Percentiles rank a stretch among this genome's conserved stretches.
These are phyloP conservation scores for Drechslerella coelobrocha DNA, from an alignment of 2,329 filamentous ascomycete species.

Conservation along the genomic window DNA sequence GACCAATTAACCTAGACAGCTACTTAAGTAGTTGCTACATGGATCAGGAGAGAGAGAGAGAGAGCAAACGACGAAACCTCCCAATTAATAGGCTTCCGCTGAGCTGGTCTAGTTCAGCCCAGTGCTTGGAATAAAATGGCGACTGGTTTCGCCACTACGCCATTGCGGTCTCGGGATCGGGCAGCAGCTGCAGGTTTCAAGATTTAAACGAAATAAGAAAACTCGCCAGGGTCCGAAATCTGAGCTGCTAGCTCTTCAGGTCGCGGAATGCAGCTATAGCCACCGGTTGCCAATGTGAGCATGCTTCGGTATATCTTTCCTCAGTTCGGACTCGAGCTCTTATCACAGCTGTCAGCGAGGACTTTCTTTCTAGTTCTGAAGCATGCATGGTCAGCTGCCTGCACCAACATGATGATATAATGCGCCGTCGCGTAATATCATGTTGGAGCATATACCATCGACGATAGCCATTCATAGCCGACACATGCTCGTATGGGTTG, in stretches of 20 bases:
- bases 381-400: neutral
- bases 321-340: neutral
- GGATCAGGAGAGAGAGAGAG: conserved; percentile 14
- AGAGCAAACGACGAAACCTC: conserved; percentile 6
- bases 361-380: neutral
- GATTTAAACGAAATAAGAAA: too few species aligned
- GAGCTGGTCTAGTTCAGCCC: too few species aligned
- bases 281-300: neutral
- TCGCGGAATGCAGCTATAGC: neutral
- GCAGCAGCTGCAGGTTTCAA: too few species aligned
- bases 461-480: conserved; percentile 16
- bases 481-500: neutral
- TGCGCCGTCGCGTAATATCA: neutral
- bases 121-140: neutral
- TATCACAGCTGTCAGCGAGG: neutral
- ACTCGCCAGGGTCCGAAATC: neutral
- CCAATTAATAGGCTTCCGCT: too few species aligned
- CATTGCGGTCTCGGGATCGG: too few species aligned
- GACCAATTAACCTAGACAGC: neutral
- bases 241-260: neutral
- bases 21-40: neutral
- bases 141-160: neutral
- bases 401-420: conserved; percentile 5
- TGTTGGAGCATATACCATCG: too few species aligned
- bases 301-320: conserved; percentile 2